Evolutionary conservation across 306 rosid genomes (phyloP), one percentile per base, ranked within the genome.

Genomic region (Echinosophora koreensis): DNA sequence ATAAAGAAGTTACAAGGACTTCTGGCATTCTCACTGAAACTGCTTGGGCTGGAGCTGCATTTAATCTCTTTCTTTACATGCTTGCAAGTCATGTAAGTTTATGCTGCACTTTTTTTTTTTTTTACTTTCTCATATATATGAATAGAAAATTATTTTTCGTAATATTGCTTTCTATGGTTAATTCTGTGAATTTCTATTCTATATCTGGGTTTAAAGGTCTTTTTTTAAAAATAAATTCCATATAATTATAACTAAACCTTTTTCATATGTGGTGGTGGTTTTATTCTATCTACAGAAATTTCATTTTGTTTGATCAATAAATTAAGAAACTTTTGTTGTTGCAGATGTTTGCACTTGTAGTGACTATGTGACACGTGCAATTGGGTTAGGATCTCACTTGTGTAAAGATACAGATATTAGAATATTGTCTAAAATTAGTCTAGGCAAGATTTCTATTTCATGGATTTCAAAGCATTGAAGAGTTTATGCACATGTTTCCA

Each of bases 21-120:
- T 94, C 98, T 17, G 98, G 98, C 73, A 92, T 94, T 76, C 94
- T 94, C 76, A 94, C 97, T 5, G 96, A 94, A 88, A 94, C 97
- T 50, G 97, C 97, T 22, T 94, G 98, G 98, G 98, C 97, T 50
- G 98, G 98, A 86, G 98, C 96, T 76, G 97, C 97, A 67, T 90
- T 92, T 77, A 92, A 92, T 85, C 97, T 92, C 82, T 83, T 92
- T 59, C 96, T 92, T 57, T 90, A 94, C 92, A 90, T 94, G 98
- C 97, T 94, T 66, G 98, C 98, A 56, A 88, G 98, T 82, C 98
- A 94, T 86, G 98, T 94, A 88, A 86, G 98, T 88, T 69, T 47
- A 44, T 74, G 60, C 63, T 76, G 38, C 38, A 46, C 5, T 3
- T 75, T 30, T 71, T 38, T 18, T 18, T 2, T 69, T 69, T 62